Evolutionary conservation across 2,329 filamentous ascomycete genomes (phyloP), one percentile per base, ranked within the genome.

Genomic region (Microsporum audouinii): DNA sequence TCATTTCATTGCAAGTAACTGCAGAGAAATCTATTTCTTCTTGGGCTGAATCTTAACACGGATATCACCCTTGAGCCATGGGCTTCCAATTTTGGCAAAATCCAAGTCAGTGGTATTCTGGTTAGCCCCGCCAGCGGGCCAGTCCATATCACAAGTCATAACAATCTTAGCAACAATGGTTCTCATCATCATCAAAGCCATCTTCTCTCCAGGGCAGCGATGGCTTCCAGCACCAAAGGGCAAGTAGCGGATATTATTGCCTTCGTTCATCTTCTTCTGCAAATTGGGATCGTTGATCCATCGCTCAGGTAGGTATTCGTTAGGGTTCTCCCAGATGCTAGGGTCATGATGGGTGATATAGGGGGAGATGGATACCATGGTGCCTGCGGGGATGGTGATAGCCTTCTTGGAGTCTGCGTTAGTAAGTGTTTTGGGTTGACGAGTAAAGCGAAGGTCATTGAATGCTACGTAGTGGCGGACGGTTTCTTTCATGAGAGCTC

Each of bases 71-170:
- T 58, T 63, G 5, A 63, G 43, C 63, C 63, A 64, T 4, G 63
- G 63, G 49, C 63, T 64, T n/a, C 63, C 63, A 33, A 63, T 64
- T 31, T 64, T 64, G 12, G 57, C 59, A 49, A 64, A 64, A 51
- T 64, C 63, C 57, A 64, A 47, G 17, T 59, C 58, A 5, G 61
- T 60, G 27, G 58, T 53, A 49, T 64, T 61, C 47, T 59, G 55
- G 17, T 62, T 57, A 12, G 51, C 53, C 29, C 36, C 33, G 23
- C 57, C 58, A 23, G 45, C 31, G 31, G 61, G 61, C 63, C 63
- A 64, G 23, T 57, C 56, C 14, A 64, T 59, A 57, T 57, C 27
- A 53, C 59, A 64, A 31, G 62, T 58, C 53, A 53, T 60, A 29
- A 60, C 61, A 41, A 64, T 34, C 33, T 45, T 63, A 7, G 60